Evolutionary conservation across 352 stramenopile species (phyloP), one percentile per base, ranked within the genome.

Genomic region (Thraustochytrium striatum): DNA sequence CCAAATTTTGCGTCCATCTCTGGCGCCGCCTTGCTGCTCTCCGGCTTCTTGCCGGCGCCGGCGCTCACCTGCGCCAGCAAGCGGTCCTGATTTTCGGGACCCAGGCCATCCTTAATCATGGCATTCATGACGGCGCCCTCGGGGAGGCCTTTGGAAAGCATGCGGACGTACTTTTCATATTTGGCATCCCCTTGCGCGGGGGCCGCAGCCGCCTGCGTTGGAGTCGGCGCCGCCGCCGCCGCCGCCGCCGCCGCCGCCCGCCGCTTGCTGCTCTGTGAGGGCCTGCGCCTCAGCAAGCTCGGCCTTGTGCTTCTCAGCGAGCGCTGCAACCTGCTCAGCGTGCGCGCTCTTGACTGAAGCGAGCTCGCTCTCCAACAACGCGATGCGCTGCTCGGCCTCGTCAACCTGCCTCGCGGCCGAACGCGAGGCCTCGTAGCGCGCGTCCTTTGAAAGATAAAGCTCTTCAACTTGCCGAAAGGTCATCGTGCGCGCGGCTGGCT

Each of bases 361-460:
- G 3, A 75, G 41, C 21, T 75, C 47, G 19, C 28, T 8, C 50
- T 75, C 65, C 13, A 75, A 43, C 65, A 61, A 30, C n/a, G 16
- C 11, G 5, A 75, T 61, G 7, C 36, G 44, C 39, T 21, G 21
- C 16, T 50, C 32, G 7, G 44, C 52, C 65, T 62, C 61, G 28
- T 61, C 25, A 2, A 70, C 9, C 32, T 70, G n/a, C n/a, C n/a
- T n/a, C n/a, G n/a, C n/a, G n/a, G n/a, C n/a, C n/a, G n/a, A n/a
- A n/a, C n/a, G n/a, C 47, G 16, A 25, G 16, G 47, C 52, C 3
- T 75, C 7, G 50, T 55, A 61, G 35, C 52, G 44, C 11, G 43
- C 65, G 35, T 75, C 65, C 7, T 43, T 5, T 8, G 32, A 28
- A 39, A 75, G 30, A 30, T 62, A 72, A 19, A 62, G 44, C 7